A percentile compares a stretch with the other conserved stretches of the same genome.
phyloP scores from a whole-genome alignment of 1,284 basidiomycete species.

The Meripilus lineatus region DNA sequence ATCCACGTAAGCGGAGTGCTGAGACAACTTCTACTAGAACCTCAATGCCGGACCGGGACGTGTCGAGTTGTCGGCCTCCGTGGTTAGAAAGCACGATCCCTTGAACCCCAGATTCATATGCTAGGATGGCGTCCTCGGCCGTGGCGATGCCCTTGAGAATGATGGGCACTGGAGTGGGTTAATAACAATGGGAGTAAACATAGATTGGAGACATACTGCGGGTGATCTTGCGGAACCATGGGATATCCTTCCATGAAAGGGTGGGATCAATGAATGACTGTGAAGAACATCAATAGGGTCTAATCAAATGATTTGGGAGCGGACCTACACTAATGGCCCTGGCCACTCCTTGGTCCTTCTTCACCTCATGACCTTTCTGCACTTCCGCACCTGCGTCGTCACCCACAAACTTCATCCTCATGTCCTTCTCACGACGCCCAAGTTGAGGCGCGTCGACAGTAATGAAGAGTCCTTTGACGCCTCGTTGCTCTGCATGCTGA shows the following conservation, averaged over 20 bases:
- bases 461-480: conserved; percentile 87
- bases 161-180: conserved; percentile 68
- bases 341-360: conserved; percentile 28
- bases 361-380: conserved; percentile 46
- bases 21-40: conserved; percentile 83
- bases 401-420: conserved; percentile 86
- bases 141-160: conserved; percentile 88
- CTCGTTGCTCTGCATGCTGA: conserved; percentile 77
- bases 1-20: conserved; percentile 61
- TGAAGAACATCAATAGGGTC: not conserved
- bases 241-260: conserved; percentile 83
- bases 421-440: conserved; percentile 87
- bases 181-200: conserved; percentile 1
- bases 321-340: conserved; percentile 25
- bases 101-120: conserved; percentile 76
- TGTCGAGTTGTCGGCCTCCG: conserved; percentile 88
- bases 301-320: not conserved
- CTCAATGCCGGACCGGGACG: conserved; percentile 84
- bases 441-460: conserved; percentile 94
- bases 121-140: conserved; percentile 73
- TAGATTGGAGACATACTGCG: conserved; percentile 48
- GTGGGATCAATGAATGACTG: conserved; percentile 93
- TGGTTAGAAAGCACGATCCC: conserved; percentile 90
- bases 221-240: conserved; percentile 88
- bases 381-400: conserved; percentile 28